These are phyloP conservation scores for Amyloporia xantha DNA, from an alignment of 768 basidiomycete genomes.

Conservation along the genomic window DNA sequence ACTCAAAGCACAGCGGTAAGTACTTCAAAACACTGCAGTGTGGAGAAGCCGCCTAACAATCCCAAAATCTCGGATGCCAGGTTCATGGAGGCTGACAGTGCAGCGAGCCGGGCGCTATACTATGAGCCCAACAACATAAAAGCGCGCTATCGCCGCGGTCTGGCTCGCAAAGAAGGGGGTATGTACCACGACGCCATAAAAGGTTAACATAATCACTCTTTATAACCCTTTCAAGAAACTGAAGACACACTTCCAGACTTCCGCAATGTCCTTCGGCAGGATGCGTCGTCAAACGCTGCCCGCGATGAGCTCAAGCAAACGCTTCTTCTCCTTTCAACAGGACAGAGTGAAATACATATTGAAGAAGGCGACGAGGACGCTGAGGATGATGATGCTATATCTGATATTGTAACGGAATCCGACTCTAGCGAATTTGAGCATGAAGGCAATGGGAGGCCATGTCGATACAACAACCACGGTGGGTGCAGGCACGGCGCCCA, in stretches of 20 bases:
- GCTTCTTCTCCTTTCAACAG: background rate
- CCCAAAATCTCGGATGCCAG: conserved; percentile 9
- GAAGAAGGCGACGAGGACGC: conserved; percentile 1
- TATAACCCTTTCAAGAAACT: too few relatives aligned
- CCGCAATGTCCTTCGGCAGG: conserved; percentile 17
- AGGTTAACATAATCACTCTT: too few relatives aligned
- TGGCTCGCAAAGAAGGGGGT: conserved; percentile 27
- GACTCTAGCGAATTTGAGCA: conserved; percentile 52
- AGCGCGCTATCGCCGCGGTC: conserved; percentile 29
- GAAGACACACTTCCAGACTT: conserved; percentile 31
- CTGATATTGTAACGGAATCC: conserved; percentile 36
- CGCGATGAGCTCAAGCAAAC: conserved; percentile 15
- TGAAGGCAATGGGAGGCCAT: conserved; percentile 44
- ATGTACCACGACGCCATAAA: conserved; percentile 15
- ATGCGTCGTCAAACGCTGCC: conserved; percentile 20
- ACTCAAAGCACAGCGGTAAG: conserved; percentile 32
- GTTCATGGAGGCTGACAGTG: conserved; percentile 23
- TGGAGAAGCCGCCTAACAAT: background rate
- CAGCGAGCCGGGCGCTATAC: conserved; percentile 22
- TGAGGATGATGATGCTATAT: conserved; percentile 24
- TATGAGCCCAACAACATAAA: conserved; percentile 27
- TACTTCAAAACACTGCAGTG: too few relatives aligned
- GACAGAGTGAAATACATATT: background rate
- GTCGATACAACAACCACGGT: conserved; percentile 50
- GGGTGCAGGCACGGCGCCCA: conserved; percentile 36